These are phyloP conservation scores for Carallia pectinifolia DNA, from an alignment of 345 rosid species.

Conservation along the genomic window DNA sequence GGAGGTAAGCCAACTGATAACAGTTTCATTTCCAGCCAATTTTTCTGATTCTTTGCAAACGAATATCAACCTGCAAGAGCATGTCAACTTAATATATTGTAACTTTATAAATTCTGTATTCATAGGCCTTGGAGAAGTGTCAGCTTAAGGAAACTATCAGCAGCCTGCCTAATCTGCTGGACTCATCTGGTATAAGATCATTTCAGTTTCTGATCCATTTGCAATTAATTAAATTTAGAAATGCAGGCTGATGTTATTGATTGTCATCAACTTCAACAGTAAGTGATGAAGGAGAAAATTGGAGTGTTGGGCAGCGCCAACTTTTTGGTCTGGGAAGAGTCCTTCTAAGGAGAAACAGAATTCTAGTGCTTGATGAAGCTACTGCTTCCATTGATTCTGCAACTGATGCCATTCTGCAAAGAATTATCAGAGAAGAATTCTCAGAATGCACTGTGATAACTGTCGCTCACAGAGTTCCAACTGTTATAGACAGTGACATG, in stretches of 20 bases:
- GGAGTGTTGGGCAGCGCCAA: conserved; percentile 40
- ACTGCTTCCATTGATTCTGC: conserved; percentile 41
- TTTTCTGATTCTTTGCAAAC: not conserved
- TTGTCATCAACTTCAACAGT: conserved; percentile 2
- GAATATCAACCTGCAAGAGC: not conserved
- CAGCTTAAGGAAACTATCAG: conserved; percentile 22
- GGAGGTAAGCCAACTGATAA: conserved; percentile 45
- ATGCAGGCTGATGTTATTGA: not conserved
- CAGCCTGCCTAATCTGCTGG: conserved; percentile 19
- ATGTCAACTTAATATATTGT: too few species aligned
- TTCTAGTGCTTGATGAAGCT: conserved; percentile 38
- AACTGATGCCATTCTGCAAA: conserved; percentile 35
- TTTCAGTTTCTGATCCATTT: too few species aligned
- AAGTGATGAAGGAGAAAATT: conserved; percentile 33
- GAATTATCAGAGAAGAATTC: conserved; percentile 30
- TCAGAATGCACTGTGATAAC: conserved; percentile 30
- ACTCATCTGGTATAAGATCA: conserved; percentile 7
- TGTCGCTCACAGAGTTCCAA: conserved; percentile 37
- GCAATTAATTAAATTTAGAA: not conserved
- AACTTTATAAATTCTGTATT: not conserved
- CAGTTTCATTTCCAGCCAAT: not conserved
- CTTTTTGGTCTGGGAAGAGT: conserved; percentile 38
- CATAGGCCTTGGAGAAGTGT: conserved; percentile 25
- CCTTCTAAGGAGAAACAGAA: conserved; percentile 26
- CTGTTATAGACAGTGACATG: conserved; percentile 36